Base-by-base conservation (phyloP, 2,329 filamentous ascomycete genomes). In the Trichophyton simii region DNA sequence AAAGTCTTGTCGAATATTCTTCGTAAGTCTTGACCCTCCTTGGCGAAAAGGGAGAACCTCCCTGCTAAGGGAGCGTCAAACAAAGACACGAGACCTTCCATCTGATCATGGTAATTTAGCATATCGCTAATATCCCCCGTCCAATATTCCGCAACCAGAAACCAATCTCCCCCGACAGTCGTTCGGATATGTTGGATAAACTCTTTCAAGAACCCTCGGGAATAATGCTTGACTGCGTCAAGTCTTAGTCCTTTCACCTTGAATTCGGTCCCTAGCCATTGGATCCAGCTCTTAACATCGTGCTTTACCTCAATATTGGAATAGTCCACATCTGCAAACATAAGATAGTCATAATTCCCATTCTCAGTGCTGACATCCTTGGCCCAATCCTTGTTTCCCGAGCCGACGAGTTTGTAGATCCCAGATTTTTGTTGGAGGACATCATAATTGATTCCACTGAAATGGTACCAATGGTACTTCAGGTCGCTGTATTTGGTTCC, bases 151-250 rank as follows among this genome's bases (percentile, higher is more conserved):
- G 84, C 86, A 0, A 89, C 82, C 15, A 87, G 74, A 68, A 88
- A 86, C 71, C 84, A 83, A 13, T 80, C 73, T 11, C 77, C 72
- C 2, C 80, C 80, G 34, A 78, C 75, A 0, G 71, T 73, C 50
- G 76, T 75, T 67, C 81, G 81, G 62, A 88, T 72, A 54, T 80
- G 75, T 4, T 76, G 74, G 58, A 88, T 80, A 72, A 87, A 87
- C n/a, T 83, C 78, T 48, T 78, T 79, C 36, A 86, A 79, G 68
- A 89, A 89, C n/a, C 78, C 76, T 62, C 82, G 80, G 31, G 82
- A 86, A 72, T 85, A 88, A 72, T 90, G 87, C 72, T 88, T 87
- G 34, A 85, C 83, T 11, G 87, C 87, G 70, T 90, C 87, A 58
- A 89, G 80, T 18, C 87, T 79, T 70, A 89, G 85, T 0, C 86